Conservation (phyloP, 371 early-diverging fungal genomes). For the Choanephora cucurbitarum region DNA sequence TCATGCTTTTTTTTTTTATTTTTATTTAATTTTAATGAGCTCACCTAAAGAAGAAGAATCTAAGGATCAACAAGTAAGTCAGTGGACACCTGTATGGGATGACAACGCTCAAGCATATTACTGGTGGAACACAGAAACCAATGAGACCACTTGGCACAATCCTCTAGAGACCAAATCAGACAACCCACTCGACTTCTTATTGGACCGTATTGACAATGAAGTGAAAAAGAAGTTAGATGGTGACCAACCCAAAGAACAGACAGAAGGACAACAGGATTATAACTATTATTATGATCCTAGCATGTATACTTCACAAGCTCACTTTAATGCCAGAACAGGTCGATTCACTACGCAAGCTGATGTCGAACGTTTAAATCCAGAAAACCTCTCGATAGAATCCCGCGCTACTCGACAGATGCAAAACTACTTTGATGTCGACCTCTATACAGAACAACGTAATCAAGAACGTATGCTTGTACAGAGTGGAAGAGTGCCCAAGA, state of each 20-base stretch:
- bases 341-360: constrained; percentile 48
- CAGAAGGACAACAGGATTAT: not conserved
- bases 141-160: constrained; percentile 61
- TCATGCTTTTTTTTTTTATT: no score
- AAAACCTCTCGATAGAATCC: constrained; percentile 35
- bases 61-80: constrained; percentile 1
- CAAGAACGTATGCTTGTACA: constrained; percentile 12
- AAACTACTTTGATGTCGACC: constrained; percentile 52
- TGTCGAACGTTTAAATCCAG: constrained; percentile 40
- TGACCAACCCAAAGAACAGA: not conserved
- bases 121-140: constrained; percentile 64
- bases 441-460: constrained; percentile 43
- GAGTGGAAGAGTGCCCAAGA: constrained; percentile 19
- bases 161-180: constrained; percentile 14
- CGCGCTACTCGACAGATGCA: constrained; percentile 51
- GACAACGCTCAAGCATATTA: constrained; percentile 53
- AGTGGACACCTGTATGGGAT: constrained; percentile 63
- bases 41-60: not conserved
- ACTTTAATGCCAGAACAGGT: constrained; percentile 56
- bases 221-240: constrained; percentile 38
- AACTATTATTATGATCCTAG: constrained; percentile 1
- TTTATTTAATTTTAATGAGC: not conserved
- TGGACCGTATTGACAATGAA: constrained; percentile 45
- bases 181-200: constrained; percentile 37
- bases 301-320: constrained; percentile 45